phyloP scores from a whole-genome alignment of 2,329 filamentous ascomycete genomes.

The Reticulascus tulasneorum region DNA sequence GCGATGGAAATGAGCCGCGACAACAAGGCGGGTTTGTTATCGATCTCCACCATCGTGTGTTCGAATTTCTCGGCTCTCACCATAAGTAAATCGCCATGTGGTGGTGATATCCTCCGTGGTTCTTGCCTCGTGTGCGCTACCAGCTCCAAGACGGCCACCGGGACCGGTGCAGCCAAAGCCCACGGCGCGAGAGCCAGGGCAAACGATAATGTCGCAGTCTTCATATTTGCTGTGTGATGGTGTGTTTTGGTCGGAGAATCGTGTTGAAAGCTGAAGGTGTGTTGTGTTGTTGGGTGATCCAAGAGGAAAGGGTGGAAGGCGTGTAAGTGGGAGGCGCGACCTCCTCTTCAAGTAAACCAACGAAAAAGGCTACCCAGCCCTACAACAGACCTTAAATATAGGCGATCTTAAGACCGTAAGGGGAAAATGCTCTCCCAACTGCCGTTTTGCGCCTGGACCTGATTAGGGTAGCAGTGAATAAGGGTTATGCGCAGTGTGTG shows the following conservation, averaged over 20 bases:
- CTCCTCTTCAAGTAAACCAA: background rate
- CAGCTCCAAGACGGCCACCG: slow-evolving; percentile 7
- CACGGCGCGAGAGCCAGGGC: slow-evolving; percentile 4
- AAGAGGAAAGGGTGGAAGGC: too few relatives aligned
- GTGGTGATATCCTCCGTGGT: too few relatives aligned
- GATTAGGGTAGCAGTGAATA: too few relatives aligned
- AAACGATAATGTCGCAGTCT: slow-evolving; percentile 7
- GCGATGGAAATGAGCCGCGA: slow-evolving; percentile 4
- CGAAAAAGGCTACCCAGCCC: background rate
- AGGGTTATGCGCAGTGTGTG: too few relatives aligned
- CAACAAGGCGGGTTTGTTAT: slow-evolving; percentile 9
- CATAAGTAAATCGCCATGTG: too few relatives aligned
- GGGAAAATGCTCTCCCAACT: background rate
- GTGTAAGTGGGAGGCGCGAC: background rate
- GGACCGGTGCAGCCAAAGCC: slow-evolving; percentile 8
- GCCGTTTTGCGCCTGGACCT: background rate
- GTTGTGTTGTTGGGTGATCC: background rate
- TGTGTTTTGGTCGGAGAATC: too few relatives aligned
- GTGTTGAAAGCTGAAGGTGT: too few relatives aligned
- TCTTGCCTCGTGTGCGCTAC: slow-evolving; percentile 3
- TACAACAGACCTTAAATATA: too few relatives aligned
- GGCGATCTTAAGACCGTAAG: too few relatives aligned
- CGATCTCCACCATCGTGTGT: slow-evolving; percentile 3
- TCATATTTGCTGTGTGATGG: slow-evolving; percentile 4
- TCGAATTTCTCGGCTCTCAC: background rate